These are phyloP conservation scores for Hypoxylon sp. DNA, from an alignment of 2,329 filamentous ascomycete species.

Conservation along the genomic window DNA sequence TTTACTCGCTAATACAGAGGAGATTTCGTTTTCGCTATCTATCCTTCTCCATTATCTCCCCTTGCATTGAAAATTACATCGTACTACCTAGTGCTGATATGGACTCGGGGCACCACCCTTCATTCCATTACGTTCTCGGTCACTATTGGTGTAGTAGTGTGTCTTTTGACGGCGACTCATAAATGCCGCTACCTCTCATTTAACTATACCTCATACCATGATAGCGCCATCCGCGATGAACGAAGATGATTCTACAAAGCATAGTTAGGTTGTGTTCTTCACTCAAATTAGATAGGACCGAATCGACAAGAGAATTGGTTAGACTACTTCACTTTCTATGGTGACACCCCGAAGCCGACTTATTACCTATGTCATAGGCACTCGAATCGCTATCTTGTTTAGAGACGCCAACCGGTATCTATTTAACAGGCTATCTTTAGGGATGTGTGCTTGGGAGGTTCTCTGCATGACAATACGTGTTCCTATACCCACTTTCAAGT, in stretches of 20 bases:
- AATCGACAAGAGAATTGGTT: not conserved
- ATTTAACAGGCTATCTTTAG: not conserved
- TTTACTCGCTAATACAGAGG: conserved; percentile 3
- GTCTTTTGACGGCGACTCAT: not conserved
- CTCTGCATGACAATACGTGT: not conserved
- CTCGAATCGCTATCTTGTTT: not conserved
- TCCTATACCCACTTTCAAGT: not conserved
- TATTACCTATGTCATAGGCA: not conserved
- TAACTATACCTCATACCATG: not conserved
- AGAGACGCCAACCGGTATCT: not conserved
- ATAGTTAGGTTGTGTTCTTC: too few species aligned
- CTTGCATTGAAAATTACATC: conserved; percentile 4
- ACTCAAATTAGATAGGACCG: too few species aligned
- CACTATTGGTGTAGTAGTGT: not conserved
- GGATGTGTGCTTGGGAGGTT: not conserved
- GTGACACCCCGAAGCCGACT: not conserved
- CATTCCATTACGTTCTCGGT: not conserved
- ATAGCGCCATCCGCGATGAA: not conserved
- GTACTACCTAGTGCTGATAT: not conserved
- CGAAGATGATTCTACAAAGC: not conserved
- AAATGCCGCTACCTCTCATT: not conserved
- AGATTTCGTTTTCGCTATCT: conserved; percentile 5
- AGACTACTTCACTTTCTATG: not conserved
- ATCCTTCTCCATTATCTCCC: not conserved
- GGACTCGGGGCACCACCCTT: not conserved